Percentiles rank a stretch among this genome's conserved stretches.
These are phyloP conservation scores for Pythium brachiatum DNA, from an alignment of 352 stramenopile species.

Conservation along the genomic window DNA sequence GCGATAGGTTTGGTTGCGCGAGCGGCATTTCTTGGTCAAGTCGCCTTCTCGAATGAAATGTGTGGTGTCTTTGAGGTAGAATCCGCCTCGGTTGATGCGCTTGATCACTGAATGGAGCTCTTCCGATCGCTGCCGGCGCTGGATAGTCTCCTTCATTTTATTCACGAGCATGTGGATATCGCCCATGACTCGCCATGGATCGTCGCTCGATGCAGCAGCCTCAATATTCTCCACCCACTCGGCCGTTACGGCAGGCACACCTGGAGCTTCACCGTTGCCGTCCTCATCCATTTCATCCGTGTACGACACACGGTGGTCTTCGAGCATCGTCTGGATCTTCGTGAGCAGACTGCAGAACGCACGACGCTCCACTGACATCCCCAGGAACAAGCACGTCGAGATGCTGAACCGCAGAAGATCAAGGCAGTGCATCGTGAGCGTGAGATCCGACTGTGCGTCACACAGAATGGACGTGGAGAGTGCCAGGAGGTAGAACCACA, in stretches of 20 bases:
- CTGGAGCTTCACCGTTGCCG: neutral
- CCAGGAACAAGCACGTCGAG: constrained; percentile 81
- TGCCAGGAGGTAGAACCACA: constrained; percentile 95
- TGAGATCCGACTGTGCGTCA: constrained; percentile 74
- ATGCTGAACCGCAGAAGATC: constrained; percentile 80
- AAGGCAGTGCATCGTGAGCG: constrained; percentile 76
- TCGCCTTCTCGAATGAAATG: constrained; percentile 94
- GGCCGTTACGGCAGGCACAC: neutral
- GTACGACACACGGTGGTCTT: constrained; percentile 28
- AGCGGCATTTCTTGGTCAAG: constrained; percentile 93
- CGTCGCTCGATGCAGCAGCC: constrained; percentile 53
- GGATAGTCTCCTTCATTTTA: constrained; percentile 88
- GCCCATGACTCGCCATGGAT: constrained; percentile 81
- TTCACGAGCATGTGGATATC: constrained; percentile 89
- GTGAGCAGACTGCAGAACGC: constrained; percentile 72
- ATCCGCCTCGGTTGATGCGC: constrained; percentile 89
- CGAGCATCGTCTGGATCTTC: constrained; percentile 69
- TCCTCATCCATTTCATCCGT: constrained; percentile 24
- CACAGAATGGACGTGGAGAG: constrained; percentile 82
- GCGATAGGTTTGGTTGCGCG: constrained; percentile 78
- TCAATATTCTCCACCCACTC: constrained; percentile 70
- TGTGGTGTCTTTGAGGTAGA: constrained; percentile 93
- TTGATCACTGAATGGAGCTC: constrained; percentile 85
- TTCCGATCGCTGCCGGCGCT: constrained; percentile 76
- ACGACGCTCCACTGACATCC: constrained; percentile 69